Conservation (phyloP, 805 yeast genomes). For the Candida odintsovae region DNA sequence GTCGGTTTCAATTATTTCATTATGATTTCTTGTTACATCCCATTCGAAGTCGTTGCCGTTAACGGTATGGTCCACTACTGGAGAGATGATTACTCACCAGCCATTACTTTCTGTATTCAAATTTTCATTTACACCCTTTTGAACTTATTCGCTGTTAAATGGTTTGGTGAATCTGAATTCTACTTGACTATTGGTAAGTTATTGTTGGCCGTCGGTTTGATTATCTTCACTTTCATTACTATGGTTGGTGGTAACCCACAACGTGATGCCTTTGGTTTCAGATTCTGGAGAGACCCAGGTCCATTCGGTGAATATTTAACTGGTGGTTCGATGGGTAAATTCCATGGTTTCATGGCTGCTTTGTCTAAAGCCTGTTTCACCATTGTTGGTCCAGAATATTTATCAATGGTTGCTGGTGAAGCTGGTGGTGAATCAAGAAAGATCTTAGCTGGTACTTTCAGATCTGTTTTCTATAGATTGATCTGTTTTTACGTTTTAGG, state of each 20-base stretch:
- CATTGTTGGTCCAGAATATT: constrained; percentile 80
- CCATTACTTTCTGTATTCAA: constrained; percentile 59
- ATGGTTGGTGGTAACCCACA: constrained; percentile 84
- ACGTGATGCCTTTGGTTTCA: constrained; percentile 52
- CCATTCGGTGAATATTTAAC: constrained; percentile 51
- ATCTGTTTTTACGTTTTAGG: constrained; percentile 60
- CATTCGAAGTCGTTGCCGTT: constrained; percentile 74
- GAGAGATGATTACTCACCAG: constrained; percentile 70
- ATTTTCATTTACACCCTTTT: constrained; percentile 54
- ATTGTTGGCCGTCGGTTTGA: constrained; percentile 60
- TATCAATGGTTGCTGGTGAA: constrained; percentile 80
- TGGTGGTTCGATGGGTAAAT: constrained; percentile 53
- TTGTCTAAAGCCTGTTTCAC: constrained; percentile 69
- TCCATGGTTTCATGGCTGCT: constrained; percentile 68
- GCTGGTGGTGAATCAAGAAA: constrained; percentile 64
- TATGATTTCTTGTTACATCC: constrained; percentile 65
- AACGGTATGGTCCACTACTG: constrained; percentile 72
- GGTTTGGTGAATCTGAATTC: constrained; percentile 78
- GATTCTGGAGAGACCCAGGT: constrained; percentile 42
- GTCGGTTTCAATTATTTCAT: constrained; percentile 75
- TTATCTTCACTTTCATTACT: constrained; percentile 65
- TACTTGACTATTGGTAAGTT: constrained; percentile 68
- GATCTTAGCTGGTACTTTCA: constrained; percentile 68
- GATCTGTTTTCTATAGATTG: constrained; percentile 61
- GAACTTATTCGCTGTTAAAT: constrained; percentile 62